Conservation (phyloP, 305 asterid genomes). For the Solanum hybrid region DNA sequence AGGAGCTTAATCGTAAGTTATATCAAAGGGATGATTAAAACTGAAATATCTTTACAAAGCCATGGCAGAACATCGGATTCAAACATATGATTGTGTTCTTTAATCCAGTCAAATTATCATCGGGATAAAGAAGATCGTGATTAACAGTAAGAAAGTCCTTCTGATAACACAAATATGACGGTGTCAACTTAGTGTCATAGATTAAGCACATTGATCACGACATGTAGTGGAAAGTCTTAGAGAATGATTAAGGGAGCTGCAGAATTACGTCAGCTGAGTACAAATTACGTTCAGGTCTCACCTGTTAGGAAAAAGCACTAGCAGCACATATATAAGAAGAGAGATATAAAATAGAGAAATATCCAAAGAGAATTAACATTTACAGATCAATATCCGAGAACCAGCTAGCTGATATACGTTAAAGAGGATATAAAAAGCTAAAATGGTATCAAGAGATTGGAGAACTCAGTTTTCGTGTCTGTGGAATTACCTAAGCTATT, state of each 20-base stretch:
- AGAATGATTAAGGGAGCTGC: background rate
- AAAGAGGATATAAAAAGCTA: background rate
- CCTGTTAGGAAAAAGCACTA: background rate
- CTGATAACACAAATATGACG: background rate
- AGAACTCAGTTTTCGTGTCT: background rate
- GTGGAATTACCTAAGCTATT: background rate
- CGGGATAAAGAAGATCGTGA: background rate
- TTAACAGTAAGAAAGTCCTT: background rate
- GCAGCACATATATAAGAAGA: background rate
- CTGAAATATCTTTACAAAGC: background rate
- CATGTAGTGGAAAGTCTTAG: background rate
- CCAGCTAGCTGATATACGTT: background rate
- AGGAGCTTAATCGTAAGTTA: background rate
- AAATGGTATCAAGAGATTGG: background rate
- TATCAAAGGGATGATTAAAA: background rate
- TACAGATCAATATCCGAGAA: background rate
- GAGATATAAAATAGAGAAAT: background rate
- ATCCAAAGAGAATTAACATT: background rate
- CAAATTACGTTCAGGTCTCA: background rate
- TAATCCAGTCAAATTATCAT: background rate
- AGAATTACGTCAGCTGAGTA: background rate
- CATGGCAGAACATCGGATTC: background rate
- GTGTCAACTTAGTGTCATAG: background rate
- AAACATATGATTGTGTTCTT: background rate
- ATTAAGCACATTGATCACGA: background rate